Conservation (phyloP, 2,329 filamentous ascomycete genomes). For the Polytolypa hystricis region DNA sequence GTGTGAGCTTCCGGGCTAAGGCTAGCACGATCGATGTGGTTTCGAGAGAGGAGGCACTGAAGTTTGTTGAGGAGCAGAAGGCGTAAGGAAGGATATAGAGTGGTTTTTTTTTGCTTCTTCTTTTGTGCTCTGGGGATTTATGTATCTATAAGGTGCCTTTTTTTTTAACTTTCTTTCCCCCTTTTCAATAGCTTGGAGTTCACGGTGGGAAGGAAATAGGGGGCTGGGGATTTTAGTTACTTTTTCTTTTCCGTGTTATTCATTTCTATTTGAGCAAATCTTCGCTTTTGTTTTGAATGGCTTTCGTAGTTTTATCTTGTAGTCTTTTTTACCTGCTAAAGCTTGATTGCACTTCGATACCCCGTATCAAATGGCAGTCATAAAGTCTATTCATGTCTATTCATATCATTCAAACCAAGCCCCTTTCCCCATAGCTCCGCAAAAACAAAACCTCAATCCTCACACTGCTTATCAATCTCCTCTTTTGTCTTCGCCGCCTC, state of each 20-base stretch:
- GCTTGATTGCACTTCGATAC: too few relatives aligned
- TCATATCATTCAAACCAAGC: too few relatives aligned
- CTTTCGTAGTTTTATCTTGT: too few relatives aligned
- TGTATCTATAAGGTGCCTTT: neutral
- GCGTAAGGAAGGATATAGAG: slow-evolving; percentile 17
- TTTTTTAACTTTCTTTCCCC: neutral
- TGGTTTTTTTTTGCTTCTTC: neutral
- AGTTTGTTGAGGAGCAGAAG: slow-evolving; percentile 84
- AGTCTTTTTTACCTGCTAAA: too few relatives aligned
- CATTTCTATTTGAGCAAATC: too few relatives aligned
- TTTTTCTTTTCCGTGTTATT: too few relatives aligned
- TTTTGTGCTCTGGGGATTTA: slow-evolving; percentile 6
- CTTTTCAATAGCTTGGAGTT: slow-evolving; percentile 3
- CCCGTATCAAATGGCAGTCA: too few relatives aligned
- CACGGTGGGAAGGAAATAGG: too few relatives aligned
- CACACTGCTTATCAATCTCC: neutral
- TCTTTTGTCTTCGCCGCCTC: slow-evolving; percentile 14
- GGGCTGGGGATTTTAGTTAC: too few relatives aligned
- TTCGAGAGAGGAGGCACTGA: slow-evolving; percentile 71
- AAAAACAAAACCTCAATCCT: neutral
- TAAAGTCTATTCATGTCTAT: too few relatives aligned
- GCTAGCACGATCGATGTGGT: slow-evolving; percentile 91
- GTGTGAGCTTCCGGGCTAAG: slow-evolving; percentile 83
- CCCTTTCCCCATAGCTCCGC: too few relatives aligned
- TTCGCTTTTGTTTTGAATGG: too few relatives aligned